phyloP scores from a whole-genome alignment of 371 early-diverging fungal species.

The Lichtheimia ramosa region DNA sequence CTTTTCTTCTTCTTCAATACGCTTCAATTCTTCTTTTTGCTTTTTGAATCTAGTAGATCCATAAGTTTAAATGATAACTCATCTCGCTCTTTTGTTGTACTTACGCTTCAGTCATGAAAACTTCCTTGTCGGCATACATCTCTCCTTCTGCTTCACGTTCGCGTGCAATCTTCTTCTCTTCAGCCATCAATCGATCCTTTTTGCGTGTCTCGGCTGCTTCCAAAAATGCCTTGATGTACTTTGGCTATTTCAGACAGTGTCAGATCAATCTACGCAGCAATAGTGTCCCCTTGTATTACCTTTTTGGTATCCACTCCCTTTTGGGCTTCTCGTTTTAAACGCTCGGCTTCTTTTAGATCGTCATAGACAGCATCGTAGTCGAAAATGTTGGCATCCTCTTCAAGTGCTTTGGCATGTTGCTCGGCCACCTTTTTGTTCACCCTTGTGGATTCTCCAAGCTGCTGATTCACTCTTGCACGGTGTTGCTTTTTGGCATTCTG shows the following conservation, averaged over 20 bases:
- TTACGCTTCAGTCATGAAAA: conserved; percentile 84
- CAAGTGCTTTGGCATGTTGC: conserved; percentile 67
- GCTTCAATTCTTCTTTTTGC: conserved; percentile 75
- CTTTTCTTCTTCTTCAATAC: conserved; percentile 83
- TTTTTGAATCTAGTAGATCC: conserved; percentile 77
- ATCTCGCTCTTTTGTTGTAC: conserved; percentile 4
- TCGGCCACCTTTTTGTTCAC: conserved; percentile 43
- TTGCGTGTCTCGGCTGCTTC: conserved; percentile 81
- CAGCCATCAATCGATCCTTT: conserved; percentile 77
- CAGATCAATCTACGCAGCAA: background rate
- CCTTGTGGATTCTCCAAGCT: conserved; percentile 23
- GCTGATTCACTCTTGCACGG: conserved; percentile 33
- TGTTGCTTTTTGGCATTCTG: conserved; percentile 20
- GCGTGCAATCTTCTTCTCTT: conserved; percentile 77
- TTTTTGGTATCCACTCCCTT: conserved; percentile 36
- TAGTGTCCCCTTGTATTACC: conserved; percentile 22
- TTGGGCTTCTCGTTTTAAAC: conserved; percentile 43
- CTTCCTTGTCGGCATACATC: conserved; percentile 69
- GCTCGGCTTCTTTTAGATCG: conserved; percentile 71
- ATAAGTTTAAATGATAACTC: too few relatives aligned
- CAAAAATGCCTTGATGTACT: conserved; percentile 78
- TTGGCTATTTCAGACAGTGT: conserved; percentile 49
- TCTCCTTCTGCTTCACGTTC: conserved; percentile 67
- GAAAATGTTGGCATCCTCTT: conserved; percentile 82
- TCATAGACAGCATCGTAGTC: conserved; percentile 94